Conservation (phyloP, 352 stramenopile species). For the Phytophthora meadii region DNA sequence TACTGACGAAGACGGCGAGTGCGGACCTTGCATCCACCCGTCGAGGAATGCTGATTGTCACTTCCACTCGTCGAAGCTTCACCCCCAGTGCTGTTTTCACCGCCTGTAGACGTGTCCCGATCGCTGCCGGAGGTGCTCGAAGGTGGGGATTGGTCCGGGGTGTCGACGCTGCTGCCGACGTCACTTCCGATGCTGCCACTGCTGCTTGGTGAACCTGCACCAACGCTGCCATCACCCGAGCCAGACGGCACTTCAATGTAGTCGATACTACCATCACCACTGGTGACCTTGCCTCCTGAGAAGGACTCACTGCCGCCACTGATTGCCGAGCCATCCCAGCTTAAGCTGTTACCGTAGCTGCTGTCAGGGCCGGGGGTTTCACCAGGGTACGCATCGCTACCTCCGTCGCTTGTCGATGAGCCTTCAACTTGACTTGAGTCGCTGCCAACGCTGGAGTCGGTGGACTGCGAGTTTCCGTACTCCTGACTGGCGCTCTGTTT, state of each 20-base stretch:
- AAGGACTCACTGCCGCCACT: conserved; percentile 8
- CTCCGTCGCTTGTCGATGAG: neutral
- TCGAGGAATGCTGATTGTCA: neutral
- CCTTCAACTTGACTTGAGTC: conserved; percentile 4
- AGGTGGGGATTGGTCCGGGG: too few relatives aligned
- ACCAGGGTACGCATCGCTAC: neutral
- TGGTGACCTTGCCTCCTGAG: conserved; percentile 15
- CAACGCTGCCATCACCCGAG: neutral
- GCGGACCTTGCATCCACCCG: conserved; percentile 22
- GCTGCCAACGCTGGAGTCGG: conserved; percentile 12
- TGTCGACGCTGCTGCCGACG: too few relatives aligned
- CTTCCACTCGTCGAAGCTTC: conserved; percentile 1
- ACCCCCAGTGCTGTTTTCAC: conserved; percentile 4
- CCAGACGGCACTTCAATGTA: conserved; percentile 8
- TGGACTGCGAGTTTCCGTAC: conserved; percentile 4
- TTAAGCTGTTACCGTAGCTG: conserved; percentile 16
- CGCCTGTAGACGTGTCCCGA: neutral
- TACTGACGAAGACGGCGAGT: conserved; percentile 27
- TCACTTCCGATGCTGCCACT: too few relatives aligned
- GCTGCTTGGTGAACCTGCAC: too few relatives aligned
- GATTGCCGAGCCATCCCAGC: conserved; percentile 18
- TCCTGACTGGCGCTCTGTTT: conserved; percentile 2
- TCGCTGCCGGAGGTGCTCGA: conserved; percentile 3
- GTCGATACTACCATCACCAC: neutral
- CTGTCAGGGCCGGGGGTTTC: neutral